Base-by-base conservation (phyloP, 768 basidiomycete genomes). In the Chalciporus pseudorubinellus region DNA sequence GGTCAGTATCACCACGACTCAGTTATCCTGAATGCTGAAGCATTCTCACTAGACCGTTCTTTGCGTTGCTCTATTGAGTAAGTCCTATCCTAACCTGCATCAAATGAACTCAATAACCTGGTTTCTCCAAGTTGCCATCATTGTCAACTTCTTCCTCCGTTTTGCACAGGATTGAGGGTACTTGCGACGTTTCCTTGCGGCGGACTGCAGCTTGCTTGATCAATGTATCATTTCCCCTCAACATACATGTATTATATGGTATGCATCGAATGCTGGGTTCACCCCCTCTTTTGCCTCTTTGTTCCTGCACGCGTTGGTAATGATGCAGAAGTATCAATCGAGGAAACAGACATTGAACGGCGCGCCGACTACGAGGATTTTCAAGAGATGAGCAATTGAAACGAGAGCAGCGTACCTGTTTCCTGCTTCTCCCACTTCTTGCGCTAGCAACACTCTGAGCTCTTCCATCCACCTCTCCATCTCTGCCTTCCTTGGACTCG, bases 111-210 rank as follows among this genome's bases (percentile, higher is more conserved):
- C 48, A 22, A 39, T 16, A 10, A 47, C 24, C 16, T 20, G 39
- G 20, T 31, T 45, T 31, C n/a, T n/a, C 55, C 41, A 68, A 93
- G 91, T 86, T 50, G 91, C 92, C 39, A 82, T 94, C 59, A 72
- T 89, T 50, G 82, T 85, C 73, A 95, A 94, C 69, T 93, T 95
- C 59, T 73, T 91, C 53, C 77, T 95, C 53, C 84, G 90, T 44
- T 92, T 93, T 70, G 80, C 87, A 21, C 64, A 49, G 33, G 54
- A 53, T 39, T 71, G 29, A 64, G 48, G 20, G 38, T 24, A 18
- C 43, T 38, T 26, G 13, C 6, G 21, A 31, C 29, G 12, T 45
- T 20, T 39, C 26, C 7, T 42, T 10, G 31, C 10, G 3, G 14
- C 26, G 34, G 29, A 21, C 18, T 16, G 20, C 28, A 14, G 42